A percentile compares a stretch with the other conserved stretches of the same genome.
phyloP scores from a whole-genome alignment of 495 filamentous ascomycete species.

The Penicillium arizonense region DNA sequence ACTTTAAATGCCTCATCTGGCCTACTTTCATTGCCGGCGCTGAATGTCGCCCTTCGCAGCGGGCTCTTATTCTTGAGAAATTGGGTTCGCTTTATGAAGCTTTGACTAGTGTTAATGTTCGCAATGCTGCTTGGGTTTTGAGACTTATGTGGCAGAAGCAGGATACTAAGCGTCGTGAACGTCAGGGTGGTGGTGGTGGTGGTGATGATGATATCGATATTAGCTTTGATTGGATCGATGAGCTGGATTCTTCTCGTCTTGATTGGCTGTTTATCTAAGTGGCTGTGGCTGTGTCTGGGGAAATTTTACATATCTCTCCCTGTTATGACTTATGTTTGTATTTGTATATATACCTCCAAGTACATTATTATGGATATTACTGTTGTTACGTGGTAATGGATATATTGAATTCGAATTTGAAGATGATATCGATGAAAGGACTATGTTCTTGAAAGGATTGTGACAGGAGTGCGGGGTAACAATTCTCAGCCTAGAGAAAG shows the following conservation, averaged over 20 bases:
- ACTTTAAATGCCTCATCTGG: slow-evolving; percentile 52
- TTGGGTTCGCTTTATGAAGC: slow-evolving; percentile 38
- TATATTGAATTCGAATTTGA: neutral
- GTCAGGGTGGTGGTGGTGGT: neutral
- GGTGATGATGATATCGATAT: slow-evolving; percentile 25
- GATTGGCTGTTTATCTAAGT: slow-evolving; percentile 49
- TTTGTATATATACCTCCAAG: neutral
- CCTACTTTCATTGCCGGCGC: slow-evolving; percentile 49
- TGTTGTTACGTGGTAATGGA: neutral
- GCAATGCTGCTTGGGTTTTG: slow-evolving; percentile 47
- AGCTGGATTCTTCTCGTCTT: slow-evolving; percentile 41
- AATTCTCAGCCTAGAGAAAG: neutral
- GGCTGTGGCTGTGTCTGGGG: neutral
- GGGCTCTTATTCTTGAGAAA: slow-evolving; percentile 34
- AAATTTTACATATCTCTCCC: neutral
- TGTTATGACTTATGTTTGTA: slow-evolving; percentile 2
- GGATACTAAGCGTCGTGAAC: slow-evolving; percentile 27
- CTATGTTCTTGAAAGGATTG: too few relatives aligned
- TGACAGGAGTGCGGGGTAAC: too few relatives aligned
- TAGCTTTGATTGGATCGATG: slow-evolving; percentile 47
- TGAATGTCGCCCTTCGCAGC: slow-evolving; percentile 37
- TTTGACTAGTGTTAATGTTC: slow-evolving; percentile 44
- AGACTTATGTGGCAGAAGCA: slow-evolving; percentile 48
- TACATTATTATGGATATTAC: neutral
- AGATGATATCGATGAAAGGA: neutral